Conservation (phyloP, 75 land plant species). For the Sequoia sempervirens region DNA sequence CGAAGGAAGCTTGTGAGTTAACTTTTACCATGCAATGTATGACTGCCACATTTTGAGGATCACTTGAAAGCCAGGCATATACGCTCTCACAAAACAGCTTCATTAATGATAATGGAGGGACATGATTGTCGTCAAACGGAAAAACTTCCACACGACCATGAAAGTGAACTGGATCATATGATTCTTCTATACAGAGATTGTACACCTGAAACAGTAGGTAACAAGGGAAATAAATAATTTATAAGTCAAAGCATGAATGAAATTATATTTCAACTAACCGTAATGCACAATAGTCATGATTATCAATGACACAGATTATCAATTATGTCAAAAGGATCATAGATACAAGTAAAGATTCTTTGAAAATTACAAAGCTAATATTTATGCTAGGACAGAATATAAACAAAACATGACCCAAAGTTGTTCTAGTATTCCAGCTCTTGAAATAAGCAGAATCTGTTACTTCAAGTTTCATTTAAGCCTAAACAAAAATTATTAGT, state of each 20-base stretch:
- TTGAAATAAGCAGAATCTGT: neutral
- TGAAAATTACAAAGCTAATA: neutral
- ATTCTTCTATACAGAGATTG: slow-evolving; percentile 60
- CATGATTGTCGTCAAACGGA: slow-evolving; percentile 76
- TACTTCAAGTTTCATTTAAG: neutral
- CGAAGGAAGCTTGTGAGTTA: neutral
- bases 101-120: slow-evolving; percentile 54
- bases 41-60: slow-evolving; percentile 64
- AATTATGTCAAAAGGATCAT: neutral
- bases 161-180: slow-evolving; percentile 57
- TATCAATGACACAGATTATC: neutral
- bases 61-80: slow-evolving; percentile 51
- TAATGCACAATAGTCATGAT: neutral
- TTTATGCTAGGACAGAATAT: neutral
- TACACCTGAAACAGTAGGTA: slow-evolving; percentile 41
- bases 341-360: neutral
- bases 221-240: neutral
- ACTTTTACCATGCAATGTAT: slow-evolving; percentile 67
- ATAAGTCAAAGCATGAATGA: neutral
- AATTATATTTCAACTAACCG: neutral
- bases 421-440: neutral
- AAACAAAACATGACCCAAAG: neutral
- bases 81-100: slow-evolving; percentile 71
- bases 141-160: slow-evolving; percentile 59
- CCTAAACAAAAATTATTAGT: neutral